A percentile compares a stretch with the other conserved stretches of the same genome.
These are phyloP conservation scores for Anastatica hierochuntica DNA, from an alignment of 345 rosid species.

Conservation along the genomic window DNA sequence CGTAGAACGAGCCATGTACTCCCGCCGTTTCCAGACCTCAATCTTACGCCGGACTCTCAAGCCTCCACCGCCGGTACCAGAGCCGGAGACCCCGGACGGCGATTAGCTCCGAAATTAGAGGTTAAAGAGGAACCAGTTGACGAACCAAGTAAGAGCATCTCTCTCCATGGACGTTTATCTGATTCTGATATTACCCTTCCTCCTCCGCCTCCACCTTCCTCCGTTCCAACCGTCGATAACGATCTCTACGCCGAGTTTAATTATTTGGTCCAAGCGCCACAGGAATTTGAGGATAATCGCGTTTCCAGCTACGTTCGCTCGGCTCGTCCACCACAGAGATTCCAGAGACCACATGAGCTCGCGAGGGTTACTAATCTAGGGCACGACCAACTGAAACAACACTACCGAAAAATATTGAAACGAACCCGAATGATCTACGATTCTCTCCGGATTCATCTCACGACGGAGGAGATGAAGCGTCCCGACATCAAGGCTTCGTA, in stretches of 20 bases:
- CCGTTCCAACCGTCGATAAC: slow-evolving; percentile 15
- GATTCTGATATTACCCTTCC: too few relatives aligned
- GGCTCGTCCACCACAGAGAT: slow-evolving; percentile 5
- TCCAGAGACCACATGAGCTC: slow-evolving; percentile 51
- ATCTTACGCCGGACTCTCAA: slow-evolving; percentile 28
- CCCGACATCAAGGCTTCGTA: slow-evolving; percentile 39
- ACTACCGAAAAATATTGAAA: slow-evolving; percentile 40
- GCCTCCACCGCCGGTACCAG: slow-evolving; percentile 19
- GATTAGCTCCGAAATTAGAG: slow-evolving; percentile 36
- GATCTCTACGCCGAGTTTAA: slow-evolving; percentile 41
- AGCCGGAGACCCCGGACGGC: slow-evolving; percentile 6
- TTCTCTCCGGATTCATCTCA: slow-evolving; percentile 43
- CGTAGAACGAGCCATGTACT: too few relatives aligned
- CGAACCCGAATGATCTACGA: slow-evolving; percentile 54
- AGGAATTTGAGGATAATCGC: background rate
- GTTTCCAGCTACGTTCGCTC: too few relatives aligned
- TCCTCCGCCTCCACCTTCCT: slow-evolving; percentile 9
- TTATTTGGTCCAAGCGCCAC: slow-evolving; percentile 23
- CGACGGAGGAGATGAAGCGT: slow-evolving; percentile 33
- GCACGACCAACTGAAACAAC: slow-evolving; percentile 30
- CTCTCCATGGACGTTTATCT: too few relatives aligned
- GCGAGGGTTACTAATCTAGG: slow-evolving; percentile 43
- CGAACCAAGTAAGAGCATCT: slow-evolving; percentile 4
- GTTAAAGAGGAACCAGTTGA: slow-evolving; percentile 55
- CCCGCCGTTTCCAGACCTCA: slow-evolving; percentile 72